Base-by-base conservation (phyloP, 2,329 filamentous ascomycete species). In the Pleomassaria siparia region DNA sequence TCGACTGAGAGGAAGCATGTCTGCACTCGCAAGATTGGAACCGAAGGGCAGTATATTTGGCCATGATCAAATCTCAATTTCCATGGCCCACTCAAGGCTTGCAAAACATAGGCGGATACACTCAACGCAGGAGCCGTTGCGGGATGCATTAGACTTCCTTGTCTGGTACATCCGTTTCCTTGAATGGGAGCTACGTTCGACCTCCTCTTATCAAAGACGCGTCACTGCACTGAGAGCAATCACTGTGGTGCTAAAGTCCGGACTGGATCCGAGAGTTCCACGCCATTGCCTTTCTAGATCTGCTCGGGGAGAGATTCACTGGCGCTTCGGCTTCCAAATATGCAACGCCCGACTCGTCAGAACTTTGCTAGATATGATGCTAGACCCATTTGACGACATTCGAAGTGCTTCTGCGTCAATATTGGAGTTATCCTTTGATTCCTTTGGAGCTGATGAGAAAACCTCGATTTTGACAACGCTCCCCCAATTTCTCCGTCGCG, bases 341-440 rank as follows among this genome's bases (percentile, higher is more conserved):
- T 70, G 80, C 15, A 70, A 66, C 42, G 10, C 40, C 1, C 54
- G 55, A 2, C 43, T 86, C 73, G 71, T 82, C 10, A 78, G 87
- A 40, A 76, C 85, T 4, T 74, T 97, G 6, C 74, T 91, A 12
- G 90, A 96, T 66, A 80, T 96, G 18, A 72, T 95, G 7, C 77
- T 95, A 63, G 89, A 99, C 60, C 89, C 92, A 0, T 99, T 95
- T 62, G 94, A 97, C 47, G 94, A 99, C 68, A 88, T 97, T 4
- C 81, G 92, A 56, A 83, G 74, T 39, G 72, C 71, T 1, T 72
- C 82, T 7, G 69, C 78, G 12, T 64, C 67, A 12, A 67, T 80
- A 5, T 61, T 84, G 18, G 65, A 63, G 25, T 46, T 71, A 4
- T 66, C 58, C 37, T 42, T 70, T 7, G 51, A 55, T 10, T 56